These are phyloP conservation scores for Collybia mongolica DNA, from an alignment of 768 basidiomycete species.

Conservation along the genomic window DNA sequence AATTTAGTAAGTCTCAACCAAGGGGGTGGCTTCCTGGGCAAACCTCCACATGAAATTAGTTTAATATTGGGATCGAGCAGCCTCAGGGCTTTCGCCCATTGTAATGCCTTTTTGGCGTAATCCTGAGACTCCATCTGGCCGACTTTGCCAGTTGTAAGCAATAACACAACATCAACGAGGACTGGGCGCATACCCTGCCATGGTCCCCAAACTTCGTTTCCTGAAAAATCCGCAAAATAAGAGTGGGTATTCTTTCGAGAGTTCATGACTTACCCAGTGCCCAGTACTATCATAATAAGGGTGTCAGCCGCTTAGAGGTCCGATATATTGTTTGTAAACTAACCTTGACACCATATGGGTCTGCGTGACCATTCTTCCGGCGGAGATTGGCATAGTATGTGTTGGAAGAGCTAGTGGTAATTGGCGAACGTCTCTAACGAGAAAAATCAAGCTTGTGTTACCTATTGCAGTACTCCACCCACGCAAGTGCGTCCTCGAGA, in stretches of 20 bases:
- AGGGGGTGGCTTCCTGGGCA: constrained; percentile 17
- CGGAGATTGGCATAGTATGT: constrained; percentile 57
- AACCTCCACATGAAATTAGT: constrained; percentile 54
- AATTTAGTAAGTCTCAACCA: constrained; percentile 9
- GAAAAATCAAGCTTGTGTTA: constrained; percentile 5
- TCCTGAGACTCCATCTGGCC: constrained; percentile 55
- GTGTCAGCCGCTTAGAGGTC: neutral
- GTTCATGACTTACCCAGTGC: constrained; percentile 22
- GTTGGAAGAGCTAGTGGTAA: constrained; percentile 31
- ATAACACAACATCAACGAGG: neutral
- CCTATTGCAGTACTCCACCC: constrained; percentile 67
- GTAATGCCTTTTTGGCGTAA: constrained; percentile 53
- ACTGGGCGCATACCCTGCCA: constrained; percentile 38
- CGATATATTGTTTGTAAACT: neutral
- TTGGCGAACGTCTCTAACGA: neutral
- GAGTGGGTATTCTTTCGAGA: neutral
- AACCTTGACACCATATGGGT: constrained; percentile 51
- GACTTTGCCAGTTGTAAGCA: constrained; percentile 25
- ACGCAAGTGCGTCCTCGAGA: constrained; percentile 55
- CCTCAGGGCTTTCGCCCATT: constrained; percentile 61
- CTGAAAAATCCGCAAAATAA: constrained; percentile 25
- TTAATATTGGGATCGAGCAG: constrained; percentile 56
- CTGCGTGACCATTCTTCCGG: constrained; percentile 53
- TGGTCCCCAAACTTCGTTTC: constrained; percentile 58
- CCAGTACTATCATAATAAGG: constrained; percentile 26